phyloP scores from a whole-genome alignment of 768 basidiomycete species.

The Dacryopinax spathularia region DNA sequence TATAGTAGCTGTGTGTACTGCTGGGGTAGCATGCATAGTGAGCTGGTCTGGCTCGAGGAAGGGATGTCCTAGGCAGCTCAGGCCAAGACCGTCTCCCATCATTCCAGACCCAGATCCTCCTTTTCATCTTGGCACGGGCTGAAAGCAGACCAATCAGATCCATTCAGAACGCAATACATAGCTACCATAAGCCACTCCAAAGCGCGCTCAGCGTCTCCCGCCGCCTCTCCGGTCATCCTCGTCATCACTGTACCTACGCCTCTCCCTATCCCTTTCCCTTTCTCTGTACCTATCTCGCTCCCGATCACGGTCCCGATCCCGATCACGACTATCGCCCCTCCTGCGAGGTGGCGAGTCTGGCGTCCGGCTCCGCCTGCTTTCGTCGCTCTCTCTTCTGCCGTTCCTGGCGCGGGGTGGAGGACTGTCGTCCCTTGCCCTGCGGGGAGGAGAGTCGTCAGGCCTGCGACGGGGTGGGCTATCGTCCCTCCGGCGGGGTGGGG shows the following conservation, averaged over 20 bases:
- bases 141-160: neutral
- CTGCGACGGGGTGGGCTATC: neutral
- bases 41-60: too few species aligned
- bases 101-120: too few species aligned
- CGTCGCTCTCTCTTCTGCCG: neutral
- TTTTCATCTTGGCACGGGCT: too few species aligned
- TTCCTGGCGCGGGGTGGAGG: neutral
- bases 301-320: neutral
- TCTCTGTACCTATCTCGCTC: neutral
- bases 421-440: too few species aligned
- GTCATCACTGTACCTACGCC: neutral
- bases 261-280: neutral
- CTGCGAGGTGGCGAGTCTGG: neutral
- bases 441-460: neutral
- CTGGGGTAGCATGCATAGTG: too few species aligned
- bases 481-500: neutral
- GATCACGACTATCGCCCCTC: neutral
- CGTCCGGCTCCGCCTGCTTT: neutral
- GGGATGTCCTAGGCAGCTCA: too few species aligned
- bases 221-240: neutral
- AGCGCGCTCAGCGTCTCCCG: neutral
- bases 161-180: neutral
- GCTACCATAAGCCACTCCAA: neutral
- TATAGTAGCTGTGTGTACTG: too few species aligned
- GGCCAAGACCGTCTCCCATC: too few species aligned